Conservation (phyloP, 805 yeast species). For the Kodamaea nitidulidarum region DNA sequence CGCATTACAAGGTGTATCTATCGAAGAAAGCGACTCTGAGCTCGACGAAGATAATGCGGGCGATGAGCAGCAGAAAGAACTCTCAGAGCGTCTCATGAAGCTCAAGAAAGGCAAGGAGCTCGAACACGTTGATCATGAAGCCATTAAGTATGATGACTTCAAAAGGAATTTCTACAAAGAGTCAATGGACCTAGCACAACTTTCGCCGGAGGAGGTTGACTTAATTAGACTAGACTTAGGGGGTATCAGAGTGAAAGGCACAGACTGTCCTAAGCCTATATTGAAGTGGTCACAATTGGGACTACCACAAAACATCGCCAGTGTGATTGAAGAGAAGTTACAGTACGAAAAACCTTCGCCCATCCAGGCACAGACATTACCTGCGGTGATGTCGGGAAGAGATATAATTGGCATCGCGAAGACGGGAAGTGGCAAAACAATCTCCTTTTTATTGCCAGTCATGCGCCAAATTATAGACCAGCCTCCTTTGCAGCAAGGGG, state of each 20-base stretch:
- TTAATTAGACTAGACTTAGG: conserved; percentile 50
- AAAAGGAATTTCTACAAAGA: conserved; percentile 60
- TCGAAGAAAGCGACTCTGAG: conserved; percentile 10
- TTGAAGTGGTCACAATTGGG: conserved; percentile 80
- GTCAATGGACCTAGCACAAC: conserved; percentile 45
- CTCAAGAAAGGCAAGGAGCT: conserved; percentile 50
- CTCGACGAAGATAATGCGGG: conserved; percentile 20
- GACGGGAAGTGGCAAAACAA: conserved; percentile 95
- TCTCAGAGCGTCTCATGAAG: conserved; percentile 35
- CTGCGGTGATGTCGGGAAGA: conserved; percentile 83
- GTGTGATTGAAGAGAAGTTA: conserved; percentile 47
- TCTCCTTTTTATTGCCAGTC: conserved; percentile 81
- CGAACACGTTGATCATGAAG: conserved; percentile 43
- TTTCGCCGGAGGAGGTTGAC: conserved; percentile 54
- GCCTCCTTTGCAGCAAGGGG: conserved; percentile 38
- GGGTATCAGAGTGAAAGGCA: conserved; percentile 65
- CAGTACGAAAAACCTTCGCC: conserved; percentile 69
- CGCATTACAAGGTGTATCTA: not conserved
- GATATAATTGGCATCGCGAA: conserved; percentile 94
- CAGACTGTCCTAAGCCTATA: conserved; percentile 59
- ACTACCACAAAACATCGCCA: conserved; percentile 54
- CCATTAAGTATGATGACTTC: conserved; percentile 49
- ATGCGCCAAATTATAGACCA: conserved; percentile 81
- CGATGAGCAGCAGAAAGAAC: conserved; percentile 27
- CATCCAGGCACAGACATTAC: conserved; percentile 87